A percentile compares a stretch with the other conserved stretches of the same genome.
phyloP scores from a whole-genome alignment of 257 asterid species.

The Fraxinus excelsior region DNA sequence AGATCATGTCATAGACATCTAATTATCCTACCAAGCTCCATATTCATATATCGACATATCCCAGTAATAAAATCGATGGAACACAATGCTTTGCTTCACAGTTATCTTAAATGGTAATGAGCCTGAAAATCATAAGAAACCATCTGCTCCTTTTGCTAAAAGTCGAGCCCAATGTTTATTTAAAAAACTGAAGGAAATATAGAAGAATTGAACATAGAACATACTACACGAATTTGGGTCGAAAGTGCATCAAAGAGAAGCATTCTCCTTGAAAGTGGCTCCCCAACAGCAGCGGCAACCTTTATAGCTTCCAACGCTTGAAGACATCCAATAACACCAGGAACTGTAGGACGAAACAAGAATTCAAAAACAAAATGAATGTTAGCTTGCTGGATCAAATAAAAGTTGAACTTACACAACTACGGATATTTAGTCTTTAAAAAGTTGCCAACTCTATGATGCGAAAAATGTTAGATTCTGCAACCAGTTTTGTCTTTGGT shows the following conservation, averaged over 20 bases:
- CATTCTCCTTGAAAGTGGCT: slow-evolving; percentile 92
- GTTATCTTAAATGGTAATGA: background rate
- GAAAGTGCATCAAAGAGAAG: slow-evolving; percentile 51
- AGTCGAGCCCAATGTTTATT: background rate
- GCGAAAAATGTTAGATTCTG: background rate
- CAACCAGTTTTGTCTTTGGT: background rate
- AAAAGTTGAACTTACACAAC: slow-evolving; percentile 6
- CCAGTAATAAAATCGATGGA: background rate
- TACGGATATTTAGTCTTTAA: slow-evolving; percentile 1
- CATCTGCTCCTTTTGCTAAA: background rate
- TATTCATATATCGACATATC: too few relatives aligned
- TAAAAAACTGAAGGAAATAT: background rate
- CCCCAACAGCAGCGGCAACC: slow-evolving; percentile 79
- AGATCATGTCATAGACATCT: background rate
- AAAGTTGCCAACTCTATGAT: background rate
- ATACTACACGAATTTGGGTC: slow-evolving; percentile 50
- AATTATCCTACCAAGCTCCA: background rate
- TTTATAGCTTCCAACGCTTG: slow-evolving; percentile 96
- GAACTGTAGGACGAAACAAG: slow-evolving; percentile 50
- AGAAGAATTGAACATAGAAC: slow-evolving; percentile 1
- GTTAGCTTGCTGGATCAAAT: background rate
- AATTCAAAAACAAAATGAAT: slow-evolving; percentile 13
- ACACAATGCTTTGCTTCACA: background rate
- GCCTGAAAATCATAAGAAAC: background rate
- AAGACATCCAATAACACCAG: slow-evolving; percentile 92